Evolutionary conservation across 306 rosid genomes (phyloP).

Genomic region (Dryas alaskensis): DNA sequence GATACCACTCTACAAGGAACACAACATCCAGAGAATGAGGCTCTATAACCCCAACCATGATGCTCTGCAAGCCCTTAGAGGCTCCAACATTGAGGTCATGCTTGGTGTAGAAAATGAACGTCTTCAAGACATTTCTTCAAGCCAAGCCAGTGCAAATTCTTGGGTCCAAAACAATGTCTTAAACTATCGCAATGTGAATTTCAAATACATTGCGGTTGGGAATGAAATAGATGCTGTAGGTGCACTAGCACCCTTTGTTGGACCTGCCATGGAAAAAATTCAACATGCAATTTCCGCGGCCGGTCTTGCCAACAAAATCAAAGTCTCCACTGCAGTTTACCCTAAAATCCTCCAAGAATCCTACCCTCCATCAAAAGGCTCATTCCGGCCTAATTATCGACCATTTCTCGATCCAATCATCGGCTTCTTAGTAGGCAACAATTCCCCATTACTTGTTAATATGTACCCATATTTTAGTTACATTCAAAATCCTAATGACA

Average conservation of each 20-base stretch:
- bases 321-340: slow-evolving; percentile 18
- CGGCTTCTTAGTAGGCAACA: slow-evolving; percentile 5
- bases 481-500: not conserved
- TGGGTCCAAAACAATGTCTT: slow-evolving; percentile 16
- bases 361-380: slow-evolving; percentile 19
- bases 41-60: slow-evolving; percentile 32
- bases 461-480: too few relatives aligned
- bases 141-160: not conserved
- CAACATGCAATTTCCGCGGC: slow-evolving; percentile 8
- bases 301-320: slow-evolving; percentile 9
- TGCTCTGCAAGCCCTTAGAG: slow-evolving; percentile 46
- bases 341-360: slow-evolving; percentile 2
- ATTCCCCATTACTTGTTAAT: not conserved
- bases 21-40: slow-evolving; percentile 42
- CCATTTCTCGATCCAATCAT: slow-evolving; percentile 1
- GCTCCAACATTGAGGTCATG: slow-evolving; percentile 34
- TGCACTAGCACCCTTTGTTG: not conserved
- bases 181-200: not conserved
- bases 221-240: slow-evolving; percentile 1
- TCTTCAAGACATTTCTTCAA: slow-evolving; percentile 4
- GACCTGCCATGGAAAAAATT: slow-evolving; percentile 15
- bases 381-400: not conserved
- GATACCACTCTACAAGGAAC: slow-evolving; percentile 30
- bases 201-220: slow-evolving; percentile 24
- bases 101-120: not conserved